phyloP scores from a whole-genome alignment of 169 alveolate species.

The Cryptosporidium meleagridis region DNA sequence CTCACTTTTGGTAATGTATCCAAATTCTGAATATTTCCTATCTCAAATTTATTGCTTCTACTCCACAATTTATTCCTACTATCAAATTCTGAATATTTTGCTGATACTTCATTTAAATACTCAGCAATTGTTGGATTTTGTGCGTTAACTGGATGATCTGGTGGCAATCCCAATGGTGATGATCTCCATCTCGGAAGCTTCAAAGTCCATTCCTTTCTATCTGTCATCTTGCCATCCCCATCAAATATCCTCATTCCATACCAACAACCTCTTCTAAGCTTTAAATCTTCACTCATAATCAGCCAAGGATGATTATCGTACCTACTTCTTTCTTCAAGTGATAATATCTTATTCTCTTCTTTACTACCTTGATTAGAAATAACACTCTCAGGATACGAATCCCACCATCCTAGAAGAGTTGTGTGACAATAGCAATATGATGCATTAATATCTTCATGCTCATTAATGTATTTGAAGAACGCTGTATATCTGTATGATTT shows the following conservation, averaged over 20 bases:
- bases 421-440: slow-evolving; percentile 64
- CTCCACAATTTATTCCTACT: slow-evolving; percentile 30
- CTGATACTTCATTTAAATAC: slow-evolving; percentile 34
- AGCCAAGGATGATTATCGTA: slow-evolving; percentile 36
- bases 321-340: slow-evolving; percentile 48
- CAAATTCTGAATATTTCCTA: neutral
- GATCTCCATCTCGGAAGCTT: slow-evolving; percentile 73
- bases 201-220: slow-evolving; percentile 60
- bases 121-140: slow-evolving; percentile 66
- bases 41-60: neutral
- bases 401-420: slow-evolving; percentile 73
- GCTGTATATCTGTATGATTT: slow-evolving; percentile 41
- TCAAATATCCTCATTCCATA: slow-evolving; percentile 64
- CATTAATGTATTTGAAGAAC: slow-evolving; percentile 55
- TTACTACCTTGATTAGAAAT: neutral
- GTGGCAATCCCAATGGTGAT: slow-evolving; percentile 71
- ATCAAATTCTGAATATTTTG: slow-evolving; percentile 20
- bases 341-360: slow-evolving; percentile 20
- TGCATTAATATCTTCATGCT: slow-evolving; percentile 37
- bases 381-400: slow-evolving; percentile 27
- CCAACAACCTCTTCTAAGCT: slow-evolving; percentile 71
- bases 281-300: slow-evolving; percentile 23
- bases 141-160: slow-evolving; percentile 69
- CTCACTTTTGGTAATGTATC: slow-evolving; percentile 9
- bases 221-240: slow-evolving; percentile 61